These are phyloP conservation scores for Platanthera zijinensis DNA, from an alignment of 106 monocot species.

Conservation along the genomic window DNA sequence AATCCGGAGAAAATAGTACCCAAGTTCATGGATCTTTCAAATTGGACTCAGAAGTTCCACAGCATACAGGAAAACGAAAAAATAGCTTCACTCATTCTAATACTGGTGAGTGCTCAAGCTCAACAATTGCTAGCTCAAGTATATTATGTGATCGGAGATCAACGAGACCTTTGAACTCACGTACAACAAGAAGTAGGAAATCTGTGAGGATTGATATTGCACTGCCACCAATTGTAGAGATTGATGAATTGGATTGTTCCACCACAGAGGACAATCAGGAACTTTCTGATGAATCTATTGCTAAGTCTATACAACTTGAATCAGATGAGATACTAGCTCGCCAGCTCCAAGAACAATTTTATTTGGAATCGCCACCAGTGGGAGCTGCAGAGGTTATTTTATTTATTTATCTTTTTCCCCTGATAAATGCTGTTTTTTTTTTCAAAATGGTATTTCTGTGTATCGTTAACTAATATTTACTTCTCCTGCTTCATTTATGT, in stretches of 20 bases:
- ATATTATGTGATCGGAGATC: conserved; percentile 8
- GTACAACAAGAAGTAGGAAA: conserved; percentile 17
- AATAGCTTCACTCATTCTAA: conserved; percentile 11
- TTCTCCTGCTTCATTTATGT: neutral
- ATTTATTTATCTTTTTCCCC: neutral
- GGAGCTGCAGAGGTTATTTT: conserved; percentile 22
- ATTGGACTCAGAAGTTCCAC: conserved; percentile 14
- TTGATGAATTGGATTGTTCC: conserved; percentile 34
- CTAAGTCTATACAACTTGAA: conserved; percentile 36
- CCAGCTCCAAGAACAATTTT: conserved; percentile 75
- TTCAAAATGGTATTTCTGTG: neutral
- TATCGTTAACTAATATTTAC: neutral
- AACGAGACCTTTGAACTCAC: conserved; percentile 14
- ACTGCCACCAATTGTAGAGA: conserved; percentile 37
- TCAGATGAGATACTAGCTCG: conserved; percentile 79
- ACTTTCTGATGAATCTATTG: conserved; percentile 17
- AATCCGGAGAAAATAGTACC: neutral
- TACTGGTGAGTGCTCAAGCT: conserved; percentile 43
- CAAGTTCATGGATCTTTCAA: neutral
- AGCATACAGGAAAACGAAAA: conserved; percentile 41
- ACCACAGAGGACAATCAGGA: neutral
- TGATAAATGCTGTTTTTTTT: neutral
- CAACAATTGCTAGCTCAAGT: conserved; percentile 14
- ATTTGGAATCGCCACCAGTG: conserved; percentile 40
- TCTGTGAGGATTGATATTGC: neutral